Base-by-base conservation (phyloP, 768 basidiomycete species). In the Amanita muscaria region DNA sequence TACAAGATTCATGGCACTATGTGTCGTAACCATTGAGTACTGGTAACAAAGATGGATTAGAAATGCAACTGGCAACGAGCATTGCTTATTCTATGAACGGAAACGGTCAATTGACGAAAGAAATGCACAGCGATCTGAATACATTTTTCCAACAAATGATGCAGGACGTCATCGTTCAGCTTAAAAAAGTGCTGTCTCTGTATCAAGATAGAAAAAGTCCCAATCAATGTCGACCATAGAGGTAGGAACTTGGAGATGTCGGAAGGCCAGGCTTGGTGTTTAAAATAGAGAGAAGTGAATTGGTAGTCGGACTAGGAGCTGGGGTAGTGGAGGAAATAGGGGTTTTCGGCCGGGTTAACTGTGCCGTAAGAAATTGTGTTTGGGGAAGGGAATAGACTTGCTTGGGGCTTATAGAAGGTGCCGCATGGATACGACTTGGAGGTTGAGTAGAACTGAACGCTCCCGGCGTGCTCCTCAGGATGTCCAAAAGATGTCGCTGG, bases 401-500 rank as follows among this genome's bases (percentile, higher is more conserved):
- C n/a, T 21, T 38, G 11, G 15, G 16, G 11, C 23, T 42, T 8
- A 45, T 38, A 24, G 48, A 23, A 9, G 27, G 35, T 9, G 46
- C 30, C 35, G 40, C 43, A n/a, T 47, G 25, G 22, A 30, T 41
- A 3, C 33, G 48, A 16, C 18, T 30, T 16, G 15, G 21, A 33
- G 40, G 38, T 35, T 48, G 50, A n/a, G 51, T 55, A 27, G 56
- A 43, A 22, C 42, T 31, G 11, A 50, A 37, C 9, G 43, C 40
- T 44, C 44, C 50, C 22, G 54, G 48, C 10, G 46, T 42, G 22
- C 49, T 46, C 12, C 57, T 58, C 40, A 63, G 49, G 35, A 71
- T 51, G 18, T 63, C 56, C 35, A 72, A 64, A 30, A 78, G 56
- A 42, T 78, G 75, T 25, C 61, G 65, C 47, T 79, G 76, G 45